Conservation (phyloP, 2,329 filamentous ascomycete genomes). For the Ambrosiella xylebori region DNA sequence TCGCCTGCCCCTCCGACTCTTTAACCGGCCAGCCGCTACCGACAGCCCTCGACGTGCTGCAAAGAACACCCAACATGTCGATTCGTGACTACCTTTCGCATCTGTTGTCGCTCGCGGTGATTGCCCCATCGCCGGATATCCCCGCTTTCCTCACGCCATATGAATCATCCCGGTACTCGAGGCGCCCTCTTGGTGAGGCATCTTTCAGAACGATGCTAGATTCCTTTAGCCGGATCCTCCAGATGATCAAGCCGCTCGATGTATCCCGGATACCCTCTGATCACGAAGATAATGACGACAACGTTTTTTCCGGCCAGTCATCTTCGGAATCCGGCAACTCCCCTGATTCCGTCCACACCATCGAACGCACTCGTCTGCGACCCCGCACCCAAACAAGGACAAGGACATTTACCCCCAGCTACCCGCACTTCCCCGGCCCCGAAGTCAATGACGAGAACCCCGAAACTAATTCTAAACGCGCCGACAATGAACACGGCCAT, state of each 20-base stretch:
- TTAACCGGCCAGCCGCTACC: slow-evolving; percentile 42
- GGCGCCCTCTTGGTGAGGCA: slow-evolving; percentile 44
- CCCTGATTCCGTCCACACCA: too few species aligned
- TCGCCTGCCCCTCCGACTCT: slow-evolving; percentile 33
- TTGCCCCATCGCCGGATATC: slow-evolving; percentile 17
- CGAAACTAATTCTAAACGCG: neutral
- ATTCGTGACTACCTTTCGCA: slow-evolving; percentile 64
- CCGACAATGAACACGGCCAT: neutral
- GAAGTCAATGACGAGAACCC: slow-evolving; percentile 6
- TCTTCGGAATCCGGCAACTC: too few species aligned
- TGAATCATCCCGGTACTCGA: slow-evolving; percentile 72
- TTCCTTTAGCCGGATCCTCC: slow-evolving; percentile 64
- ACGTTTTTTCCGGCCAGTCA: too few species aligned
- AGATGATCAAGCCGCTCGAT: slow-evolving; percentile 52
- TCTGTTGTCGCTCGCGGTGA: slow-evolving; percentile 48
- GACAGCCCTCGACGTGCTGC: slow-evolving; percentile 52
- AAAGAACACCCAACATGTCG: slow-evolving; percentile 52
- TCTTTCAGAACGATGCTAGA: slow-evolving; percentile 69
- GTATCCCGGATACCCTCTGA: slow-evolving; percentile 17
- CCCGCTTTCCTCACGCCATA: slow-evolving; percentile 55
- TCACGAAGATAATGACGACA: too few species aligned
- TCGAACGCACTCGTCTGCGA: too few species aligned
- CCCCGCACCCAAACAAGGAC: too few species aligned
- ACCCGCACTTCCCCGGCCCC: neutral
- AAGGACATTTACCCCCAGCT: neutral